Evolutionary conservation across 768 basidiomycete species (phyloP).

Genomic region (Infundibulicybe gibba): DNA sequence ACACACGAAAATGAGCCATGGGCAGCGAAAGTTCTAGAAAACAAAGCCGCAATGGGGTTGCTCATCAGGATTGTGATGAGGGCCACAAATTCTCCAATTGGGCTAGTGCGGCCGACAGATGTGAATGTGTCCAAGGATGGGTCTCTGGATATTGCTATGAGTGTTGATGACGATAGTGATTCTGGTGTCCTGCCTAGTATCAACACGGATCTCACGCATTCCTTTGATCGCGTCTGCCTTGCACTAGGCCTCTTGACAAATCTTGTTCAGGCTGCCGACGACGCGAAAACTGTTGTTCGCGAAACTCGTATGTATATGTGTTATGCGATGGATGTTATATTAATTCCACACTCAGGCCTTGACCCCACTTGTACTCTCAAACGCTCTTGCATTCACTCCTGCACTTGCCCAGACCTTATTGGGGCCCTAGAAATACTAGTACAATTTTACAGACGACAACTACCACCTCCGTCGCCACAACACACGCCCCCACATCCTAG

Average conservation of each 20-base stretch:
- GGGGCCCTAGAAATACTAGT: conserved; percentile 50
- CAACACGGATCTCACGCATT: conserved; percentile 24
- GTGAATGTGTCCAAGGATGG: conserved; percentile 4
- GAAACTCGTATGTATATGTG: conserved; percentile 41
- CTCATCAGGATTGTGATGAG: conserved; percentile 39
- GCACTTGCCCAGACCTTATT: conserved; percentile 44
- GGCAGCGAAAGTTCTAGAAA: conserved; percentile 47
- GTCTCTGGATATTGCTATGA: conserved; percentile 1
- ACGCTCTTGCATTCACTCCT: conserved; percentile 46
- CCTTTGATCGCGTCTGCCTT: conserved; percentile 72
- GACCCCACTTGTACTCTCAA: conserved; percentile 46
- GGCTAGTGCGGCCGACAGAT: conserved; percentile 4
- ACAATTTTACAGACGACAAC: conserved; percentile 42
- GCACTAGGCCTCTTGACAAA: conserved; percentile 75
- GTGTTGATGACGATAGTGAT: conserved; percentile 1
- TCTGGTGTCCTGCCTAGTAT: not conserved
- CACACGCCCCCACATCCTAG: conserved; percentile 18
- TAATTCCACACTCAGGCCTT: conserved; percentile 32
- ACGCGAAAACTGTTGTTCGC: conserved; percentile 42
- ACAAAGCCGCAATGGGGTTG: conserved; percentile 42
- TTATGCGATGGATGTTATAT: not conserved
- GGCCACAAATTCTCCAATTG: conserved; percentile 1
- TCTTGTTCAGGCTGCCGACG: conserved; percentile 57
- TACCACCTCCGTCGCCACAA: conserved; percentile 2
- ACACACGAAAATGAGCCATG: conserved; percentile 61